These are phyloP conservation scores for Mortierella sp. DNA, from an alignment of 371 early-diverging fungal species.

Conservation along the genomic window DNA sequence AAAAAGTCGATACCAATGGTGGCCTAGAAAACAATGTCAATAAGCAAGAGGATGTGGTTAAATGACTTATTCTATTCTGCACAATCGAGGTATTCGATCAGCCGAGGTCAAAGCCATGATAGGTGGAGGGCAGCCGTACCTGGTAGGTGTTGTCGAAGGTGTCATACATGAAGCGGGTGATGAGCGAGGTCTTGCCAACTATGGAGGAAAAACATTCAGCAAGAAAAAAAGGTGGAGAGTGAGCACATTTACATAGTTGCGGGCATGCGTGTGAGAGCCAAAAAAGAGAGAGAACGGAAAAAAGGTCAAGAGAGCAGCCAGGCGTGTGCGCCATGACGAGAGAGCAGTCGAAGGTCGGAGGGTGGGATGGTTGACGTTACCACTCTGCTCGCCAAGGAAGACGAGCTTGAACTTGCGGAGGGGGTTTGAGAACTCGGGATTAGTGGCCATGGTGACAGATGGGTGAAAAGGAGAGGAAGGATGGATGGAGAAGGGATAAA, in stretches of 20 bases:
- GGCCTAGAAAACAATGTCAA: constrained; percentile 67
- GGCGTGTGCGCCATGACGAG: background rate
- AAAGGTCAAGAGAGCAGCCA: background rate
- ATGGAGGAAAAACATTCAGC: constrained; percentile 4
- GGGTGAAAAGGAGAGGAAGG: background rate
- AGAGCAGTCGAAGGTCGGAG: background rate
- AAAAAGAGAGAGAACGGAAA: background rate
- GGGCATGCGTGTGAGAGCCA: constrained; percentile 5
- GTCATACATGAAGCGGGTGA: constrained; percentile 99
- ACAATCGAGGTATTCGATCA: background rate
- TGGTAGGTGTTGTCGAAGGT: constrained; percentile 98
- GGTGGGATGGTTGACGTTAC: constrained; percentile 63
- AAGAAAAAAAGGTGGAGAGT: background rate
- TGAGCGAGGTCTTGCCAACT: constrained; percentile 99
- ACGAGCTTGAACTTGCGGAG: constrained; percentile 93
- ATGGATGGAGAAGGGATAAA: background rate
- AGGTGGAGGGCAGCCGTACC: constrained; percentile 59
- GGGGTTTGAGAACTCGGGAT: constrained; percentile 71
- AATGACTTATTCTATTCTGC: background rate
- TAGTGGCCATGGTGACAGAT: constrained; percentile 46
- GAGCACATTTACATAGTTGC: background rate
- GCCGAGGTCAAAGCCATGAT: background rate
- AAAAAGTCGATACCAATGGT: constrained; percentile 99
- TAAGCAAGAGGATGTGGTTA: background rate
- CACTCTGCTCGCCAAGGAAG: constrained; percentile 96